These are phyloP conservation scores for Boletus tylopilopsis DNA, from an alignment of 768 basidiomycete species.

Conservation along the genomic window DNA sequence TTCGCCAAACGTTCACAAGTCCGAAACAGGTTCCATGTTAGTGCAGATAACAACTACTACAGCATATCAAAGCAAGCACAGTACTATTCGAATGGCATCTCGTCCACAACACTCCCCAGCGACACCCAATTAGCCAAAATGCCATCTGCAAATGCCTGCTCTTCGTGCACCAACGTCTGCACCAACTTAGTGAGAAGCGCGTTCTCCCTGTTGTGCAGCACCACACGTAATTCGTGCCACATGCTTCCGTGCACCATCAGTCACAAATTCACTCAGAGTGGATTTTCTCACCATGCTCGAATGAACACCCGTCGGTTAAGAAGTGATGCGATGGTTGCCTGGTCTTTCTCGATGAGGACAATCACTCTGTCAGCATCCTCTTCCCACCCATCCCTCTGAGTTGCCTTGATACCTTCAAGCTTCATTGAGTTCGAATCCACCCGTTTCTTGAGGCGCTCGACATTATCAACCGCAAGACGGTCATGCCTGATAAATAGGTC, in stretches of 20 bases:
- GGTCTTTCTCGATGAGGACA: constrained; percentile 77
- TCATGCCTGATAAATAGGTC: constrained; percentile 87
- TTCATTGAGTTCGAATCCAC: constrained; percentile 74
- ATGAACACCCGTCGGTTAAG: constrained; percentile 83
- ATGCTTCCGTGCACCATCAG: constrained; percentile 50
- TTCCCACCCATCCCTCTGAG: constrained; percentile 80
- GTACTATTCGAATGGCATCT: constrained; percentile 81
- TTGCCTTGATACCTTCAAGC: constrained; percentile 66
- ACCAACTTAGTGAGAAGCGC: constrained; percentile 71
- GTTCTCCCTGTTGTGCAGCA: constrained; percentile 89
- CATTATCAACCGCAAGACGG: constrained; percentile 83
- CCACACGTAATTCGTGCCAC: constrained; percentile 95
- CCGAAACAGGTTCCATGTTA: too few species aligned
- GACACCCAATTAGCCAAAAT: constrained; percentile 72
- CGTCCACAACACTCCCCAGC: constrained; percentile 63
- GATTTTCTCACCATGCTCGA: constrained; percentile 64
- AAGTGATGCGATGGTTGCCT: constrained; percentile 70
- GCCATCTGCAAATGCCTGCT: constrained; percentile 62
- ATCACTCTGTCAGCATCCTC: constrained; percentile 78
- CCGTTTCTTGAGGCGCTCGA: constrained; percentile 83
- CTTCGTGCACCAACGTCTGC: constrained; percentile 70
- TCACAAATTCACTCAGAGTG: background rate
- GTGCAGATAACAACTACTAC: too few species aligned
- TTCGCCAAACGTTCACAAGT: background rate
- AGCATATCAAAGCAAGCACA: constrained; percentile 1